Percentiles rank a stretch among this genome's conserved stretches.
Conservation (phyloP, 345 rosid species). For the Aethionema arabicum region DNA sequence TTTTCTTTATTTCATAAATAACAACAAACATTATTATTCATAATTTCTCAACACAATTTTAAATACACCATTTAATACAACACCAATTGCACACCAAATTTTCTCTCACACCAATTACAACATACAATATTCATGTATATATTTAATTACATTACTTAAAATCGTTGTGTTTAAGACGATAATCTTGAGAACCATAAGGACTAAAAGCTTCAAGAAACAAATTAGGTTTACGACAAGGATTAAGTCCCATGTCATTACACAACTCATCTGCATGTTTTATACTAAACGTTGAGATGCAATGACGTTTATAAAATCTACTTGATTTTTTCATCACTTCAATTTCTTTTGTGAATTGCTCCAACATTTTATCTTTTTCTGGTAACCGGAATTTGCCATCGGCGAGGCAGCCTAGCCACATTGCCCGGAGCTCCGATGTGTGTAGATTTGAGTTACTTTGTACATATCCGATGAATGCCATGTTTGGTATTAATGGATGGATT, state of each 20-base stretch:
- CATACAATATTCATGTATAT: too few species aligned
- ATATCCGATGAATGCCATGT: constrained; percentile 75
- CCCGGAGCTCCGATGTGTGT: constrained; percentile 74
- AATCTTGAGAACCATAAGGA: constrained; percentile 69
- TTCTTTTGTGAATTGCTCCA: constrained; percentile 54
- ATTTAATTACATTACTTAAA: neutral
- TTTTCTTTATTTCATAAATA: too few species aligned
- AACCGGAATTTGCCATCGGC: constrained; percentile 59
- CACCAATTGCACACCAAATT: too few species aligned
- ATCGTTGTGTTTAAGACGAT: constrained; percentile 25
- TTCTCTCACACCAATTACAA: too few species aligned
- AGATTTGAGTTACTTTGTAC: constrained; percentile 76
- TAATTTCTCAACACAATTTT: too few species aligned
- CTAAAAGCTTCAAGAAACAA: constrained; percentile 71
- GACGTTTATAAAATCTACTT: constrained; percentile 74
- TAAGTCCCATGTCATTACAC: constrained; percentile 82
- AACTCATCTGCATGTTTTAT: constrained; percentile 81
- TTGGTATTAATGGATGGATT: constrained; percentile 77
- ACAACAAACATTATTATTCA: too few species aligned
- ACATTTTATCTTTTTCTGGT: constrained; percentile 66
- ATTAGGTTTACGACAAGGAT: constrained; percentile 63
- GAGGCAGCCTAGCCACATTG: constrained; percentile 66
- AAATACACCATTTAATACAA: too few species aligned
- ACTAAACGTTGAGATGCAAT: constrained; percentile 87
- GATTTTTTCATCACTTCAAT: constrained; percentile 56